Base-by-base conservation (phyloP, 768 basidiomycete genomes). In the Cystobasidium ongulense region DNA sequence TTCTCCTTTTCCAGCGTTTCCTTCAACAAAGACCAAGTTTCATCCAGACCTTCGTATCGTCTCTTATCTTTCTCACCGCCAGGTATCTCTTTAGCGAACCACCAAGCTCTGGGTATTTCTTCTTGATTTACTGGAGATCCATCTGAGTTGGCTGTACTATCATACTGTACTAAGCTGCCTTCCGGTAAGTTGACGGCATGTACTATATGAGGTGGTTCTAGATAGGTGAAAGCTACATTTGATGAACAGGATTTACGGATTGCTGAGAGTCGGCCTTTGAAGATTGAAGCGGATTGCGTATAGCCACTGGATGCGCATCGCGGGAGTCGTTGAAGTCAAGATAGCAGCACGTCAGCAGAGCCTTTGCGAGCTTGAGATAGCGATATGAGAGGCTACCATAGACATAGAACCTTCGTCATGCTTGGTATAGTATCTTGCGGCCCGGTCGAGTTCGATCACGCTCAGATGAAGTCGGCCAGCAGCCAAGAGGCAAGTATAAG, bases 251-350 rank as follows among this genome's bases (percentile, higher is more conserved):
- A 4, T 61, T 71, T 71, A 35, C 68, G 52, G 13, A 71, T 59
- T 38, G 54, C 68, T n/a, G 53, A 46, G 4, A 71, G 33, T 52
- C 68, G 68, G 25, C 68, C 53, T 31, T 54, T 52, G 36, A 71
- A 71, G 54, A 71, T 71, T 52, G 68, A 54, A 21, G 68, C 68
- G 33, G 68, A 71, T 52, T 71, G 68, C 11, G 68, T 71, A 27
- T 71, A 71, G 36, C 68, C 68, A 54, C 68, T 71, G 38, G n/a
- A 43, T 50, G 4, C 10, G 46, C 4, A 46, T 38, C 23, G 17
- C 25, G 18, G 41, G 25, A 15, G 57, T 11, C 11, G 57, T 25
- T 13, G 13, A 13, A 46, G 43, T 46, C 43, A n/a, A 46, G 43
- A n/a, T 46, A n/a, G n/a, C 43, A 46, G 43, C 43, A n/a, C 13